These are phyloP conservation scores for Salix suchowensis DNA, from an alignment of 345 rosid species.

Conservation along the genomic window DNA sequence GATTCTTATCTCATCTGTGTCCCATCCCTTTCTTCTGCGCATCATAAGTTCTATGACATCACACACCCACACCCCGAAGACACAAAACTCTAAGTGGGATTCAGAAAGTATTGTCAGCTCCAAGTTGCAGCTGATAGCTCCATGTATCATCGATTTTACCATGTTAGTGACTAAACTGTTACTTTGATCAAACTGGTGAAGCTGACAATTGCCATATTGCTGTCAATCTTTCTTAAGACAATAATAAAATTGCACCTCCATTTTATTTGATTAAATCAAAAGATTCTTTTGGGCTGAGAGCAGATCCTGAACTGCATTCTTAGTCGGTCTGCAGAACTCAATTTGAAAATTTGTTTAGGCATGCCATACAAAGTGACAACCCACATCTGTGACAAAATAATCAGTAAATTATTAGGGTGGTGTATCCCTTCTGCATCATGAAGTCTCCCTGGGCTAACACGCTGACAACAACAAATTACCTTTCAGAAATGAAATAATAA, in stretches of 20 bases:
- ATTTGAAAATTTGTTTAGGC: not conserved
- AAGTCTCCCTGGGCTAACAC: not conserved
- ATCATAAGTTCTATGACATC: not conserved
- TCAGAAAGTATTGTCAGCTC: not conserved
- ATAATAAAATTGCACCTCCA: not conserved
- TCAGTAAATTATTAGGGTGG: not conserved
- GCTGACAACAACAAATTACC: not conserved
- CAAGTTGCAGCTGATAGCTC: not conserved
- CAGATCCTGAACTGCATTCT: not conserved
- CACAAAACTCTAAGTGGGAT: not conserved
- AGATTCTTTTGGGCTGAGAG: not conserved
- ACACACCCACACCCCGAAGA: not conserved
- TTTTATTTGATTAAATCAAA: not conserved
- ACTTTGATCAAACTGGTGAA: not conserved
- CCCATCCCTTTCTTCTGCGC: not conserved
- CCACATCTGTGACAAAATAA: not conserved
- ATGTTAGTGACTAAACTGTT: not conserved
- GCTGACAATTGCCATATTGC: not conserved
- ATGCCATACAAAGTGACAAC: conserved; percentile 2
- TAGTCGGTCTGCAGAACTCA: not conserved
- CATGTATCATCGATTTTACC: not conserved
- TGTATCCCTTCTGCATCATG: not conserved
- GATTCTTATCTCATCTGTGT: not conserved
- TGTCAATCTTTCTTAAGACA: not conserved
- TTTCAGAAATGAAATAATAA: not conserved